Base-by-base conservation (phyloP, 108 stramenopile genomes). In the Pseudonitzschia multistriata region DNA sequence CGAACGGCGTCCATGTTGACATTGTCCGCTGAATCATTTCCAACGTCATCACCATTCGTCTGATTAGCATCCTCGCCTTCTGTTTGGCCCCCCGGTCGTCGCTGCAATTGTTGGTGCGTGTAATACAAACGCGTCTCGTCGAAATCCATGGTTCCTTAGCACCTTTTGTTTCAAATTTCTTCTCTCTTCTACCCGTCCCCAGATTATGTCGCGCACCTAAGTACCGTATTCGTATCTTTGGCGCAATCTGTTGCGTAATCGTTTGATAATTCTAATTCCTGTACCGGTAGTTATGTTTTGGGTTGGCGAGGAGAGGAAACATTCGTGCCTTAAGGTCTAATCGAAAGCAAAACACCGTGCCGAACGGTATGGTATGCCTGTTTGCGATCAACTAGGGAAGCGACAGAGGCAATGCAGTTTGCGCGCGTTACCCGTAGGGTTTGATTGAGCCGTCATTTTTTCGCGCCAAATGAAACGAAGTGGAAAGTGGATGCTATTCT, bases 31-130 rank as follows among this genome's bases (percentile, higher is more conserved):
- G 52, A 35, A 42, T 27, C 66, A 21, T 67, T 66, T 10, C 57
- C 57, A 33, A 33, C 57, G 14, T 59, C 57, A 31, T 76, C 59
- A 30, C 29, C 35, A 2, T 48, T 71, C 8, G 31, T 37, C 8
- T 53, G 45, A 13, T 55, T 55, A 14, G 35, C 27, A 0, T 56
- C 73, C 11, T 71, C 36, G 30, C 70, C 55, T 14, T 54, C 45
- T 17, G 50, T 22, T 4, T 39, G 37, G 3, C 57, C 57, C 34
- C 21, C 19, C 3, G 33, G 57, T 11, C 29, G 14, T 27, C 63
- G 53, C 63, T 87, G 88, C 39, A 94, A 70, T 45, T 90, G 87
- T 77, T 94, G 93, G 75, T 92, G 88, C 13, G 93, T 92, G 71
- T 83, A 94, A 67, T 90, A 92, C 67, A 94, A 81, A 27, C 90